Base-by-base conservation (phyloP, 805 yeast genomes). In the Trichomonascus vanleenenianus region DNA sequence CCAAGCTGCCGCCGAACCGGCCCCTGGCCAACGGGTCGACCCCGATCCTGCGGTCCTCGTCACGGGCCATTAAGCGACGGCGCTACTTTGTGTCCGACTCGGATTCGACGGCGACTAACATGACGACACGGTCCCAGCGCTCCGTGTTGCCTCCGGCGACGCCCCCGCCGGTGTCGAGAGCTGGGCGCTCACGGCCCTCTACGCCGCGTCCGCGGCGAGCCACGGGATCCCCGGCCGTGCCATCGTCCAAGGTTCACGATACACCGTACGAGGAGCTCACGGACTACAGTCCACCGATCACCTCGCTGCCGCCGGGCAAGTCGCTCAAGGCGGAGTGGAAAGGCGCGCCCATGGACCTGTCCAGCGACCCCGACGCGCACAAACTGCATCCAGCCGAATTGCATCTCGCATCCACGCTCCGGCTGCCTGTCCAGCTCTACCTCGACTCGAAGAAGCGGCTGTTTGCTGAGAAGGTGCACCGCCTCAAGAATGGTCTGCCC, bases 281-380 rank as follows among this genome's bases (percentile, higher is more conserved):
- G 32, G 96, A 88, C 63, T 87, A 73, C 64, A 79, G 86, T n/a
- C 97, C 97, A 2, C 71, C 83, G 15, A 54, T 77, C 11, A 57
- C 70, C 2, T 71, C 83, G 1, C 69, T 89, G 50, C 94, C 95
- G 3, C 56, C 77, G 57, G 68, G 74, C 46, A 80, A 83, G 66
- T 79, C 86, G 53, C 71, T 89, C 55, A 83, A 83, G 60, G 85
- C 94, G 31, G 97, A 91, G 63, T 91, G 98, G 98, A 91, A 89
- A 68, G 98, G 97, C 9, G 95, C 88, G 56, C 95, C 97, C 32
- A 88, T 91, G 96, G 94, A 85, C 63, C 73, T 91, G 46, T 72
- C 82, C 14, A 57, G 65, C 30, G 97, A 93, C 64, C 94, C 96
- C 16, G 74, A 85, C 54, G 64, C 75, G 42, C 67, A 67, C 40